A percentile compares a stretch with the other conserved stretches of the same genome.
These are phyloP conservation scores for Spergularia bocconei DNA, from an alignment of 148 eudicot species.

Conservation along the genomic window DNA sequence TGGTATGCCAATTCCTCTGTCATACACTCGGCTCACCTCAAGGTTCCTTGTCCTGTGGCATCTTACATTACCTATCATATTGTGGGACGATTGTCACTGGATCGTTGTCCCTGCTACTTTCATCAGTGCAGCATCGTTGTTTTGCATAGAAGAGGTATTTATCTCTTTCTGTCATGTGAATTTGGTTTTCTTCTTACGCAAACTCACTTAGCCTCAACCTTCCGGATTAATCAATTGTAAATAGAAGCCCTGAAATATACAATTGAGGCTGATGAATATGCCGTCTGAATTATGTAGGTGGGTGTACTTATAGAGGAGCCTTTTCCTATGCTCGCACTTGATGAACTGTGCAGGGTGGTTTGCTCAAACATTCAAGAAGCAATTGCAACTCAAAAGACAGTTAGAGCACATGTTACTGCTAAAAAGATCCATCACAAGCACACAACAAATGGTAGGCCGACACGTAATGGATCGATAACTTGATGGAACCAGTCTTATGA, in stretches of 20 bases:
- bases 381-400: conserved; percentile 43
- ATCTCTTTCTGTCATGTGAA: conserved; percentile 9
- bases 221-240: no score
- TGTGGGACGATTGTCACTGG: conserved; percentile 99
- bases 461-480: conserved; percentile 30
- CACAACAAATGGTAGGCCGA: conserved; percentile 67
- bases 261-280: background rate
- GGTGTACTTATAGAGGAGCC: conserved; percentile 98
- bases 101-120: conserved; percentile 95
- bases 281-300: conserved; percentile 46
- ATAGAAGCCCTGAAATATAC: background rate
- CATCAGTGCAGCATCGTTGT: conserved; percentile 87
- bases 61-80: conserved; percentile 87
- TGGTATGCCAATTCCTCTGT: conserved; percentile 86
- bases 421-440: conserved; percentile 45
- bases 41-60: conserved; percentile 96
- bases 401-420: conserved; percentile 45
- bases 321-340: conserved; percentile 91
- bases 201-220: background rate
- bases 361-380: conserved; percentile 55
- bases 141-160: conserved; percentile 91
- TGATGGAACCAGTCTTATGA: conserved; percentile 9
- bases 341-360: conserved; percentile 61
- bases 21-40: conserved; percentile 94
- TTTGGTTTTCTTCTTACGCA: background rate